A percentile compares a stretch with the other conserved stretches of the same genome.
phyloP scores from a whole-genome alignment of 2,329 filamentous ascomycete species.

The Colletotrichum sp. region DNA sequence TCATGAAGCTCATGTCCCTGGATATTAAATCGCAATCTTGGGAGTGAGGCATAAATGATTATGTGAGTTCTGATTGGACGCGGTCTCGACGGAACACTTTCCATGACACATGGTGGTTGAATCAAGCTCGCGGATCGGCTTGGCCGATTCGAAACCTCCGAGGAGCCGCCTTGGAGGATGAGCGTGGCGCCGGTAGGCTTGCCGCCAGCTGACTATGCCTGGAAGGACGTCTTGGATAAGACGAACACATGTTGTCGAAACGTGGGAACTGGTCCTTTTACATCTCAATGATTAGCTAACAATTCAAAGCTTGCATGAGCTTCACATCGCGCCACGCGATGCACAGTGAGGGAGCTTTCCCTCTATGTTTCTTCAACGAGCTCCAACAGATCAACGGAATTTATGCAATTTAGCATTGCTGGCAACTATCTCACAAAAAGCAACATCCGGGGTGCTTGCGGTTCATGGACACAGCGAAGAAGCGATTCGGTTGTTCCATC shows the following conservation, averaged over 20 bases:
- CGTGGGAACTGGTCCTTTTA: not conserved
- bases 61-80: not conserved
- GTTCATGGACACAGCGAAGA: not conserved
- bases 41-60: not conserved
- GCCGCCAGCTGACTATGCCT: not conserved
- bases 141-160: not conserved
- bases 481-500: not conserved
- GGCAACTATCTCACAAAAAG: not conserved
- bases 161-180: not conserved
- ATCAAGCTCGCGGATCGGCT: not conserved
- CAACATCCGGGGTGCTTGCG: not conserved
- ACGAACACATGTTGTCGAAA: not conserved
- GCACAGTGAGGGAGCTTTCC: not conserved
- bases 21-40: not conserved
- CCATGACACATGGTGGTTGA: not conserved
- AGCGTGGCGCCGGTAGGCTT: not conserved
- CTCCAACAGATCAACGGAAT: not conserved
- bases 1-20: not conserved
- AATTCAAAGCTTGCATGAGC: not conserved
- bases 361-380: not conserved
- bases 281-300: not conserved
- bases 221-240: not conserved
- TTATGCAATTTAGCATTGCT: fast-evolving
- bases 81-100: not conserved
- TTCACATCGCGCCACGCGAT: not conserved